A percentile compares a stretch with the other conserved stretches of the same genome.
Conservation (phyloP, 331 rosid species). For the Stylosanthes scabra region DNA sequence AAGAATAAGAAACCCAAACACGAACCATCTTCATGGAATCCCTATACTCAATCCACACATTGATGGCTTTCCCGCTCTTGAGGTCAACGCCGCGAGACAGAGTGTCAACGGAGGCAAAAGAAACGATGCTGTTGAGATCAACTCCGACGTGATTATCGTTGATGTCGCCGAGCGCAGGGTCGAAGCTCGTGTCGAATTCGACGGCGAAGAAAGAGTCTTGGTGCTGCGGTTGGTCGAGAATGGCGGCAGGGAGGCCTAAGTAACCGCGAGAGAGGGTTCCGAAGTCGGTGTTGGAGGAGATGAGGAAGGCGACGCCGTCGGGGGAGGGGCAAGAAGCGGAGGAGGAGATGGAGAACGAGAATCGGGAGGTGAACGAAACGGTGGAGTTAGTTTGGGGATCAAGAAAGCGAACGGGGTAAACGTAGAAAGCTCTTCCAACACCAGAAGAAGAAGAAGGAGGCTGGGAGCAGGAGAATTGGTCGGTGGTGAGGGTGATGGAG, state of each 20-base stretch:
- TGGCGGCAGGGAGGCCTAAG: conserved; percentile 67
- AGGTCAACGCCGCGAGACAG: conserved; percentile 60
- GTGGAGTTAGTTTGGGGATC: conserved; percentile 61
- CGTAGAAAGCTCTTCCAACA: conserved; percentile 70
- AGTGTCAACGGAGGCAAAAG: conserved; percentile 60
- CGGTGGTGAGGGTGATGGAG: conserved; percentile 69
- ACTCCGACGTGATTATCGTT: conserved; percentile 72
- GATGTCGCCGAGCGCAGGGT: conserved; percentile 70
- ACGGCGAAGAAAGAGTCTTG: conserved; percentile 69
- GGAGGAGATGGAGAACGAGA: conserved; percentile 65
- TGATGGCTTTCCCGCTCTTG: conserved; percentile 61
- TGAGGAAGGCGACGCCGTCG: conserved; percentile 74
- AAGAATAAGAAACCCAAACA: conserved; percentile 72
- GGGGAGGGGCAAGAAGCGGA: conserved; percentile 59
- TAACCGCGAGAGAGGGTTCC: conserved; percentile 50
- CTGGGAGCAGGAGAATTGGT: conserved; percentile 50
- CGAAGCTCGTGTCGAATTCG: conserved; percentile 71
- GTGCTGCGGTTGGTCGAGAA: not conserved
- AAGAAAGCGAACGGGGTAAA: conserved; percentile 73
- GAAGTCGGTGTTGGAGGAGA: conserved; percentile 48
- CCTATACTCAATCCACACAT: conserved; percentile 82
- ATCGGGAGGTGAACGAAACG: conserved; percentile 69
- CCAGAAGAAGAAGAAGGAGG: conserved; percentile 45
- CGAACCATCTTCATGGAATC: conserved; percentile 58
- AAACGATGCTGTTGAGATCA: conserved; percentile 48